Evolutionary conservation across 352 stramenopile species (phyloP).

Genomic region (Phytophthora pistaciae): DNA sequence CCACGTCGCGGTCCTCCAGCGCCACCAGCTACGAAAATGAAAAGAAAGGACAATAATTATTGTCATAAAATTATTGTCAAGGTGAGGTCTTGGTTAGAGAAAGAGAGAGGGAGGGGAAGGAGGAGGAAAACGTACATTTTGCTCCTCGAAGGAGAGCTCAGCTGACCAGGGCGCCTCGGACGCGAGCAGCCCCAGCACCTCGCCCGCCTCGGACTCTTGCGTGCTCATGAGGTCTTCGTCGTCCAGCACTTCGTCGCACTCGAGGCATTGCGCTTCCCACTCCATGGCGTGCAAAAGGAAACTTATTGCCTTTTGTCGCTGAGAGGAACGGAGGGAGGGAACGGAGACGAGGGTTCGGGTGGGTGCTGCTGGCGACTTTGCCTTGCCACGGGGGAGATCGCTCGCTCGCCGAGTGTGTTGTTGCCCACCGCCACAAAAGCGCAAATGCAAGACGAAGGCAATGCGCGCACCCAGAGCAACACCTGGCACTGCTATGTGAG

Average conservation of each 20-base stretch:
- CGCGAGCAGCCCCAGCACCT: constrained; percentile 22
- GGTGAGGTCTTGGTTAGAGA: neutral
- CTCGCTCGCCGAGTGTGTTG: constrained; percentile 10
- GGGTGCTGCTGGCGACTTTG: neutral
- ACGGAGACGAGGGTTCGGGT: neutral
- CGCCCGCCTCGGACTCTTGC: constrained; percentile 41
- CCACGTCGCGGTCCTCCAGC: constrained; percentile 78
- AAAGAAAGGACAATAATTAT: constrained; percentile 11
- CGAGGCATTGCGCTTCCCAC: constrained; percentile 71
- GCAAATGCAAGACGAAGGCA: constrained; percentile 44
- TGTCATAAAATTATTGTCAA: constrained; percentile 1
- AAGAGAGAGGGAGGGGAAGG: neutral
- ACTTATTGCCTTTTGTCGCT: constrained; percentile 5
- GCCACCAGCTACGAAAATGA: constrained; percentile 58
- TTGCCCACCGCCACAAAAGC: constrained; percentile 23
- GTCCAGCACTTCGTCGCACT: constrained; percentile 87
- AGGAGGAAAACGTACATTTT: constrained; percentile 34
- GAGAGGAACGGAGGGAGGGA: constrained; percentile 2
- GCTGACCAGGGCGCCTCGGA: constrained; percentile 28
- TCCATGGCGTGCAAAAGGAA: constrained; percentile 45
- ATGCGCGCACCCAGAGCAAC: constrained; percentile 25
- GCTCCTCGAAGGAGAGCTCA: constrained; percentile 50
- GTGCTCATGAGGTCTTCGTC: constrained; percentile 61
- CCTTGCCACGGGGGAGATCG: neutral
- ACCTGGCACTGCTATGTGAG: constrained; percentile 29